A percentile compares a stretch with the other conserved stretches of the same genome.
Evolutionary conservation across 2,329 filamentous ascomycete species (phyloP).

Genomic region (Penicillium hordei): DNA sequence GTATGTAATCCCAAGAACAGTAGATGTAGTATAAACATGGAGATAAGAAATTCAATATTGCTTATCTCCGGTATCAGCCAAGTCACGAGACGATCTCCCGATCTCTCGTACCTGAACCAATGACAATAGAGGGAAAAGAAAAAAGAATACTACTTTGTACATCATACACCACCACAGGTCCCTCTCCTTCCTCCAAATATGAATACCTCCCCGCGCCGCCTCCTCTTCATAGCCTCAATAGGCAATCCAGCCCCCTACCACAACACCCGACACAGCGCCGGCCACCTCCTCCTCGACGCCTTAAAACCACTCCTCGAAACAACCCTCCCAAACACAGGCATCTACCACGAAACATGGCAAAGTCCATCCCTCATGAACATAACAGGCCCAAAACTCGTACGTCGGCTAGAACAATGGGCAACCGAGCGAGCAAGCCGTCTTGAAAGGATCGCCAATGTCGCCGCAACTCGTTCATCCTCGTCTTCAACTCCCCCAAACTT

Average conservation of each 20-base stretch:
- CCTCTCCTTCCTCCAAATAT: not conserved
- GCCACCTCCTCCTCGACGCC: slow-evolving; percentile 71
- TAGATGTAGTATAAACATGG: not conserved
- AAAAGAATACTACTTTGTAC: not conserved
- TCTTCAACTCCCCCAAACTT: not conserved
- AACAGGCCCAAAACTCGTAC: slow-evolving; percentile 68
- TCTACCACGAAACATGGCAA: slow-evolving; percentile 57
- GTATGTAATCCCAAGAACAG: not conserved
- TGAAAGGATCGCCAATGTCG: not conserved
- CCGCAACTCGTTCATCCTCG: not conserved
- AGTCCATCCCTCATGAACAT: slow-evolving; percentile 81
- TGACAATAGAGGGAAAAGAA: not conserved
- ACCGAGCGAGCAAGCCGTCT: slow-evolving; percentile 11
- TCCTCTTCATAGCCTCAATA: slow-evolving; percentile 77
- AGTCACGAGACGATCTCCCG: slow-evolving; percentile 6
- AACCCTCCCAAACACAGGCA: slow-evolving; percentile 42
- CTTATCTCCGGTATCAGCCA: not conserved
- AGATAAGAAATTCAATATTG: not conserved
- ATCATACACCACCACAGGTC: not conserved
- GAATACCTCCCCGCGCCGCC: slow-evolving; percentile 26
- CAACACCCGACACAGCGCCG: slow-evolving; percentile 81
- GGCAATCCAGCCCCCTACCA: slow-evolving; percentile 77
- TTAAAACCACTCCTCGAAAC: slow-evolving; percentile 53
- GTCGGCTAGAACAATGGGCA: slow-evolving; percentile 58
- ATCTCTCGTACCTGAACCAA: slow-evolving; percentile 2